Evolutionary conservation across 2,329 filamentous ascomycete species (phyloP).

Genomic region (Fusarium falciforme): DNA sequence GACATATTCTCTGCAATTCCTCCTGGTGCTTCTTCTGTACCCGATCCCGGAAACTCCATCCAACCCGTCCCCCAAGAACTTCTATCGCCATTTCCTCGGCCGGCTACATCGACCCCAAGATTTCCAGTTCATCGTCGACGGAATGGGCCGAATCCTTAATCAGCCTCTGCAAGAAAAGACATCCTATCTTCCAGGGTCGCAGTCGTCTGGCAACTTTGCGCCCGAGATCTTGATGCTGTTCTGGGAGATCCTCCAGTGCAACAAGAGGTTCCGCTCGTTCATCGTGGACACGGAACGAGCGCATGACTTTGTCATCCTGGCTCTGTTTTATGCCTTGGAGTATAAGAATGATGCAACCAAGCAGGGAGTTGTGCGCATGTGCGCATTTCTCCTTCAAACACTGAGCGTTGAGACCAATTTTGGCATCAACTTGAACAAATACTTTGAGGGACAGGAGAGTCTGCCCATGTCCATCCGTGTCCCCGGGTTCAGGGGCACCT

Average conservation of each 20-base stretch:
- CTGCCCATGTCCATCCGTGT: constrained; percentile 85
- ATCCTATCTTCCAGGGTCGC: constrained; percentile 88
- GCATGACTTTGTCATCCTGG: constrained; percentile 91
- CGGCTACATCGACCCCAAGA: constrained; percentile 93
- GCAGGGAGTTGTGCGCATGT: constrained; percentile 95
- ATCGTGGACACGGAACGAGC: constrained; percentile 95
- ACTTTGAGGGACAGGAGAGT: constrained; percentile 88
- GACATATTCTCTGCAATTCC: constrained; percentile 89
- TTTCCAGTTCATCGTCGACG: constrained; percentile 96
- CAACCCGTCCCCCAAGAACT: constrained; percentile 81
- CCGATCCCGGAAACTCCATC: constrained; percentile 83
- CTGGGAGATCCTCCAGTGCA: constrained; percentile 97
- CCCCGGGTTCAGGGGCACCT: constrained; percentile 85
- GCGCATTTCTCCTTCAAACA: constrained; percentile 95
- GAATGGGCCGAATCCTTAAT: constrained; percentile 91
- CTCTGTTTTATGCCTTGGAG: constrained; percentile 93
- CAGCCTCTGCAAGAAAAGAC: constrained; percentile 90
- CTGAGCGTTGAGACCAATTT: constrained; percentile 93
- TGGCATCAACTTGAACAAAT: constrained; percentile 88
- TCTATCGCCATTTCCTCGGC: constrained; percentile 91
- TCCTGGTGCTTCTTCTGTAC: constrained; percentile 88
- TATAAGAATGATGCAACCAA: constrained; percentile 87
- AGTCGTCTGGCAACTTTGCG: constrained; percentile 84
- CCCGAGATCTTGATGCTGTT: constrained; percentile 97
- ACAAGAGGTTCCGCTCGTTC: constrained; percentile 95